phyloP scores from a whole-genome alignment of 116 monocot genomes.

The Trichopus zeylanicus region DNA sequence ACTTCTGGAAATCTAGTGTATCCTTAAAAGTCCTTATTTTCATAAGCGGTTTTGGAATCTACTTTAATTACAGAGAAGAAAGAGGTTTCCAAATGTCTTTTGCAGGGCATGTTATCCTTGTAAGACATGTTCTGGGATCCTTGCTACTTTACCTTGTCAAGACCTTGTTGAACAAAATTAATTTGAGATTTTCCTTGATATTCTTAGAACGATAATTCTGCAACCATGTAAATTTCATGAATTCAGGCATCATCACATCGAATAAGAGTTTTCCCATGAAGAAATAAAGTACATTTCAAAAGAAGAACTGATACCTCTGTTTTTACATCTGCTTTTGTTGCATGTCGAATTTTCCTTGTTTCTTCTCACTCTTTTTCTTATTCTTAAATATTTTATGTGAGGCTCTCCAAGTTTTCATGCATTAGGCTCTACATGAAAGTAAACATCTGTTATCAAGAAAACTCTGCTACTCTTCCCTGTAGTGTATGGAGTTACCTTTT shows the following conservation, averaged over 20 bases:
- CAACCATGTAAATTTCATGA: no score
- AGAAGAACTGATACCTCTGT: neutral
- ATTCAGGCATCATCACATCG: neutral
- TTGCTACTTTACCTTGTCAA: no score
- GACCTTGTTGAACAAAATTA: no score
- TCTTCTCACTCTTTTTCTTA: constrained; percentile 62
- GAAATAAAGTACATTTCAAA: neutral
- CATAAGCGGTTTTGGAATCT: no score
- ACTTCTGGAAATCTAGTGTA: no score
- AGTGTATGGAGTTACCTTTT: constrained; percentile 33
- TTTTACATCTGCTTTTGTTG: constrained; percentile 54
- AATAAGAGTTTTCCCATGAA: neutral
- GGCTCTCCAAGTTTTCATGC: constrained; percentile 77
- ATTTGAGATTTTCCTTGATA: no score
- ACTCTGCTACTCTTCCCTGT: neutral
- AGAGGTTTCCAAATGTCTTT: no score
- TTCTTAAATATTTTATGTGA: constrained; percentile 54
- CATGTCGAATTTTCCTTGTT: constrained; percentile 30
- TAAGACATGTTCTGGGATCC: no score
- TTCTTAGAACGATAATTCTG: no score
- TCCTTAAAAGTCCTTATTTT: no score
- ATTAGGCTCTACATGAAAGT: constrained; percentile 82
- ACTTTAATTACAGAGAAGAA: no score
- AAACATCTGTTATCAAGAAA: neutral
- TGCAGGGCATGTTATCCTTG: no score